phyloP scores from a whole-genome alignment of 306 rosid species.

The Clitoria ternatea region DNA sequence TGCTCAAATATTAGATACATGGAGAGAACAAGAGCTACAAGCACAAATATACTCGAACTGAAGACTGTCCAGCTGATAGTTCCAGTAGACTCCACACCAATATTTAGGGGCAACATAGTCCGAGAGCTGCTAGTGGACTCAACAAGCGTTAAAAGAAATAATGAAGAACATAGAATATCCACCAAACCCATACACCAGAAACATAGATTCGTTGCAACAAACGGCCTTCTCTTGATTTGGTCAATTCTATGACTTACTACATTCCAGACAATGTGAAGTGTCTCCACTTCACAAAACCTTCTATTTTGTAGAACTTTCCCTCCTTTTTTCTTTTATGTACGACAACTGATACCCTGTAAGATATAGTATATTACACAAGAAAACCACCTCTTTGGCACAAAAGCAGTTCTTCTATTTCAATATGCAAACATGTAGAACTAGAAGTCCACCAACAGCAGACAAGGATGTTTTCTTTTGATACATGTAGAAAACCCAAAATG shows the following conservation, averaged over 20 bases:
- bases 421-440: conserved; percentile 14
- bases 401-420: conserved; percentile 14
- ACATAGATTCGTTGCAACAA: conserved; percentile 5
- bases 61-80: conserved; percentile 71
- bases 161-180: conserved; percentile 42
- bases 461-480: conserved; percentile 23
- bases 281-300: conserved; percentile 12
- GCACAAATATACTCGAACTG: conserved; percentile 81
- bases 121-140: conserved; percentile 70
- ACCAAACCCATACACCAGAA: conserved; percentile 59
- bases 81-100: conserved; percentile 45
- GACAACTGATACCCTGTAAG: conserved; percentile 20
- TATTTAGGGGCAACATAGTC: conserved; percentile 49
- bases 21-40: conserved; percentile 80
- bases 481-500: conserved; percentile 14
- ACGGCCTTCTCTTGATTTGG: conserved; percentile 1
- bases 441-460: conserved; percentile 26
- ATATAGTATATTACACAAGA: conserved; percentile 1
- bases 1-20: conserved; percentile 87
- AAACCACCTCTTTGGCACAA: conserved; percentile 2
- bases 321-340: conserved; percentile 19
- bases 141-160: conserved; percentile 48
- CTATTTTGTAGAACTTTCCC: neutral
- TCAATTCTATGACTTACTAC: neutral
- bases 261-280: conserved; percentile 14